Conservation (phyloP, 169 alveolate species). For the Pseudocohnilembus persalinus region DNA sequence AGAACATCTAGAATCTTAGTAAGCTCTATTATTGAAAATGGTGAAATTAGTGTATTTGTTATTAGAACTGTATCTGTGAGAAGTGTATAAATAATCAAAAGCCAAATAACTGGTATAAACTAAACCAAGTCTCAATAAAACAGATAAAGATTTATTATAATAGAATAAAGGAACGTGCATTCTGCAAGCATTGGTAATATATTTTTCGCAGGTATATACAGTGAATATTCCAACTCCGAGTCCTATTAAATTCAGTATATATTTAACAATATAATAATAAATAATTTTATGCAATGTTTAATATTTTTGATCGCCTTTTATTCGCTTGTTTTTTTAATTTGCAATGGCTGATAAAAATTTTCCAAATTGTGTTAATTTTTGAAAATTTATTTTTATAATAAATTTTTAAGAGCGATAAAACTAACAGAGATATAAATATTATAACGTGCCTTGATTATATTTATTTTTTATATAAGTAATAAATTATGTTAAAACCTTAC, state of each 20-base stretch:
- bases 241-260: constrained; percentile 2
- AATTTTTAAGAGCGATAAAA: no score
- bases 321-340: background rate
- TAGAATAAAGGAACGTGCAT: constrained; percentile 8
- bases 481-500: background rate
- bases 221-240: constrained; percentile 10
- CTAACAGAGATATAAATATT: no score
- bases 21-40: constrained; percentile 4
- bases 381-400: background rate
- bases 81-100: constrained; percentile 17
- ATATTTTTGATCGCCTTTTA: background rate
- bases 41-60: background rate
- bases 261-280: background rate
- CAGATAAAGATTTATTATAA: background rate
- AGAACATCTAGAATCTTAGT: background rate
- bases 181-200: constrained; percentile 6
- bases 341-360: background rate
- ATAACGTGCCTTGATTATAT: background rate
- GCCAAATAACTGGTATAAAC: constrained; percentile 1
- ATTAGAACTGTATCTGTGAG: constrained; percentile 18
- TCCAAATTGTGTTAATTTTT: no score
- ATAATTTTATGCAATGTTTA: background rate
- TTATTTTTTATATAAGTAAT: background rate
- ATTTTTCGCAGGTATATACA: constrained; percentile 1
- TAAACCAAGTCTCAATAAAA: background rate